These are phyloP conservation scores for Hanseniaspora nectarophila DNA, from an alignment of 805 yeast species.

Conservation along the genomic window DNA sequence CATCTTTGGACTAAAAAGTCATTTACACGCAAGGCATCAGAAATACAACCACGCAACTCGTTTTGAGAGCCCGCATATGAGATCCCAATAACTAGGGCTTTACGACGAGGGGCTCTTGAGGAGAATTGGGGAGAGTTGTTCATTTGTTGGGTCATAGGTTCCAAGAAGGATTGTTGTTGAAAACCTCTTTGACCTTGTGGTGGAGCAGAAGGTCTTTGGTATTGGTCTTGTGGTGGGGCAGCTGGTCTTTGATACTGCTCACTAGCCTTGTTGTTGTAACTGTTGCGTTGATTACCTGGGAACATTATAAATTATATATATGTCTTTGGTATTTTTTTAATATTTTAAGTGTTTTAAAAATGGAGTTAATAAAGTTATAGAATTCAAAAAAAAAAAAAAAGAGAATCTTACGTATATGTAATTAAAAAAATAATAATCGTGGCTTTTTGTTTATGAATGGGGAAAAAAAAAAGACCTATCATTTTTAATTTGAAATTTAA, in stretches of 20 bases:
- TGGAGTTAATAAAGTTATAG: too few species aligned
- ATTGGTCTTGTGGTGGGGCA: slow-evolving; percentile 4
- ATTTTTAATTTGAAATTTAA: too few species aligned
- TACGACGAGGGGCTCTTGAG: slow-evolving; percentile 49
- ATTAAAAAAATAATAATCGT: too few species aligned
- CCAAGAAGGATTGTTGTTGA: slow-evolving; percentile 20
- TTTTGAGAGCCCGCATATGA: slow-evolving; percentile 59
- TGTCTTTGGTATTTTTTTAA: too few species aligned
- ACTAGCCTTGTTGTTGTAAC: slow-evolving; percentile 21
- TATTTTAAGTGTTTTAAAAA: too few species aligned
- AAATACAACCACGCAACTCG: slow-evolving; percentile 64
- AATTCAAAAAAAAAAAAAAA: too few species aligned
- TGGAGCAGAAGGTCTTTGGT: slow-evolving; percentile 2
- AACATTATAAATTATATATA: too few species aligned
- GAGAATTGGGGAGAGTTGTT: slow-evolving; percentile 42
- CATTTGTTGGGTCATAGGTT: slow-evolving; percentile 18
- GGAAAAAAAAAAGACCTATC: too few species aligned
- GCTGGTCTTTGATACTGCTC: slow-evolving; percentile 7
- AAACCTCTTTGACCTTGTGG: neutral
- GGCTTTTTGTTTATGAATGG: too few species aligned
- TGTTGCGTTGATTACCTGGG: slow-evolving; percentile 29
- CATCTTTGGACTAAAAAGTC: slow-evolving; percentile 32
- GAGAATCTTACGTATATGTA: too few species aligned
- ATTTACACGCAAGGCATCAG: slow-evolving; percentile 52
- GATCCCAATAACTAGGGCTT: slow-evolving; percentile 65